Percentiles rank a stretch among this genome's conserved stretches.
phyloP scores from a whole-genome alignment of 441 rosid species.

The Gossypium schwendimanii region DNA sequence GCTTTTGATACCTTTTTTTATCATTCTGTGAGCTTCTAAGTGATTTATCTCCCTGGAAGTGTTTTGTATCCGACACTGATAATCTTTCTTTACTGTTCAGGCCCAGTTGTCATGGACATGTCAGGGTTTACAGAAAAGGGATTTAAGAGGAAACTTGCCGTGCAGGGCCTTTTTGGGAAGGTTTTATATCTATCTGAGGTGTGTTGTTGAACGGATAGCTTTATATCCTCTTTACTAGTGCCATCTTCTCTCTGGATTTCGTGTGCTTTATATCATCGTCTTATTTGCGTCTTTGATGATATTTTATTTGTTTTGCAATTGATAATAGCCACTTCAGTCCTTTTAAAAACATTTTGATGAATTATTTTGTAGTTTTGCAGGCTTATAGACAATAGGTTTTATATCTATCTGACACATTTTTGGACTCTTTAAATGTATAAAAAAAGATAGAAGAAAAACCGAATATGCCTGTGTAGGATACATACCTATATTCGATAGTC shows the following conservation, averaged over 20 bases:
- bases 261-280: not conserved
- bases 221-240: not conserved
- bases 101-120: constrained; percentile 77
- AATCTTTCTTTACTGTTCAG: constrained; percentile 18
- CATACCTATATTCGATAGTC: not conserved
- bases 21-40: not conserved
- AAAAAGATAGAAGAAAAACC: not conserved
- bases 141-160: constrained; percentile 90
- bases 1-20: not conserved
- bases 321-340: not conserved
- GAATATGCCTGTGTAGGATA: not conserved
- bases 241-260: not conserved
- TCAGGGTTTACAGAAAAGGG: constrained; percentile 81
- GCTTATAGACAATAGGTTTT: not conserved
- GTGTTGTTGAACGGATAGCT: constrained; percentile 14
- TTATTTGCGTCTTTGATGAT: not conserved
- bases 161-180: constrained; percentile 80
- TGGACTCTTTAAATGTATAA: not conserved
- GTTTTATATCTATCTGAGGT: constrained; percentile 90
- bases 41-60: not conserved
- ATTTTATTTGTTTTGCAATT: not conserved
- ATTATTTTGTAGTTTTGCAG: not conserved
- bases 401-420: not conserved
- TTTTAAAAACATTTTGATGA: not conserved
- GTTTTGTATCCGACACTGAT: not conserved